Evolutionary conservation across 73 alveolate genomes (phyloP), one percentile per base, ranked within the genome.

Genomic region (Symbiodinium pilosum): DNA sequence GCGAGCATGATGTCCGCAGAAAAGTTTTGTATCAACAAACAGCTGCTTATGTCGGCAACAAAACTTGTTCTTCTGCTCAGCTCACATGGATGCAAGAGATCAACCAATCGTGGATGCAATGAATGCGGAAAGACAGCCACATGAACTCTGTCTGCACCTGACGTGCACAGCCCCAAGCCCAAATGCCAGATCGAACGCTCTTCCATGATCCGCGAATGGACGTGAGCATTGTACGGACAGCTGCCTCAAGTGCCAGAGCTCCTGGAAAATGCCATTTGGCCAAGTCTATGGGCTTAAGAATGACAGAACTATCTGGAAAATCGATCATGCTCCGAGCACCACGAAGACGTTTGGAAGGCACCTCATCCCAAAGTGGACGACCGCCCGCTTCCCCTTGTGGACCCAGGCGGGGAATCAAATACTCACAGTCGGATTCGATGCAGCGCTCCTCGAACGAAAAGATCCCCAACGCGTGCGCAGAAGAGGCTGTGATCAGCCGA

Each of bases 221-320:
- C 43, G 52, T 34, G 54, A 77, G 20, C 87, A 77, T 77, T 4
- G 87, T 77, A 30, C 87, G 43, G 47, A 77, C 87, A 38, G 87
- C 43, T 18, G 87, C 43, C 52, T 77, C 87, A 4, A 77, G 51
- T 2, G 87, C 14, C 54, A 77, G 51, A 3, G 87, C 87, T 40
- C 87, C 87, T 14, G 87, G 87, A 77, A 77, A 77, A 8, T 52
- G 87, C 87, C 87, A 77, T 28, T 21, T 77, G 21, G 14, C 87
- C 34, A 77, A 18, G 5, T 77, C 51, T 16, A 77, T 77, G 43
- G 87, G 87, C 52, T 28, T 4, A 1, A 34, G 87, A n/a, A 20
- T 3, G 54, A 21, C 87, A 54, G 18, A 30, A 21, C n/a, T 1
- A 24, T 14, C 71, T 21, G 71, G 71, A 54, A 54, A 54, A 6